These are phyloP conservation scores for Amaranthus cruentus DNA, from an alignment of 148 eudicot species.

Conservation along the genomic window DNA sequence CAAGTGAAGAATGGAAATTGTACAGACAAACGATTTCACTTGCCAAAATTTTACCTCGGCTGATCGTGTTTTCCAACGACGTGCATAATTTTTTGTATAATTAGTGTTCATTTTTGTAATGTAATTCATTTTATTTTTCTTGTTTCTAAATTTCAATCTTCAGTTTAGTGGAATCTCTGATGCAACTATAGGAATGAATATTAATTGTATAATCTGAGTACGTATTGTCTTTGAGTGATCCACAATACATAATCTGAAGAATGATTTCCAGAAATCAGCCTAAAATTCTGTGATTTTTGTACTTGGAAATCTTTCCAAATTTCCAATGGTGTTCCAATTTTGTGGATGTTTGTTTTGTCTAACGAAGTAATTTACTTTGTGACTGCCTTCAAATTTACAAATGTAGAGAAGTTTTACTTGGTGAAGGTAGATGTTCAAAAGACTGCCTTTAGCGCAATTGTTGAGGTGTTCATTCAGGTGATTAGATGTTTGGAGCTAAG, in stretches of 20 bases:
- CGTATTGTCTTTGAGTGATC: conserved; percentile 1
- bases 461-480: too few species aligned
- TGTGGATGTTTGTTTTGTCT: background rate
- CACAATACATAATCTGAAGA: background rate
- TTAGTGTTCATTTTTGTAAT: conserved; percentile 45
- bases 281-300: conserved; percentile 4
- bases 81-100: conserved; percentile 32
- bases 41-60: conserved; percentile 13
- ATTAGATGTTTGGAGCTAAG: too few species aligned
- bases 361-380: too few species aligned
- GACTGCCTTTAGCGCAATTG: too few species aligned
- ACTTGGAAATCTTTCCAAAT: background rate
- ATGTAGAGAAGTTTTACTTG: too few species aligned
- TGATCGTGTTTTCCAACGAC: conserved; percentile 12
- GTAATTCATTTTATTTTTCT: conserved; percentile 30
- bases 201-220: conserved; percentile 25
- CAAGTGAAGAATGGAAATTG: conserved; percentile 25
- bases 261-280: conserved; percentile 10
- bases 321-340: background rate
- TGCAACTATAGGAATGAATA: conserved; percentile 24
- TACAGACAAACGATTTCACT: conserved; percentile 22
- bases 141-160: background rate
- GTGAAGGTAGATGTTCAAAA: too few species aligned
- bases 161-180: conserved; percentile 12
- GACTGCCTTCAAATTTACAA: too few species aligned